Percentiles rank a stretch among this genome's conserved stretches.
These are phyloP conservation scores for Geotrichum fermentans DNA, from an alignment of 1,139 yeast genomes.

Conservation along the genomic window DNA sequence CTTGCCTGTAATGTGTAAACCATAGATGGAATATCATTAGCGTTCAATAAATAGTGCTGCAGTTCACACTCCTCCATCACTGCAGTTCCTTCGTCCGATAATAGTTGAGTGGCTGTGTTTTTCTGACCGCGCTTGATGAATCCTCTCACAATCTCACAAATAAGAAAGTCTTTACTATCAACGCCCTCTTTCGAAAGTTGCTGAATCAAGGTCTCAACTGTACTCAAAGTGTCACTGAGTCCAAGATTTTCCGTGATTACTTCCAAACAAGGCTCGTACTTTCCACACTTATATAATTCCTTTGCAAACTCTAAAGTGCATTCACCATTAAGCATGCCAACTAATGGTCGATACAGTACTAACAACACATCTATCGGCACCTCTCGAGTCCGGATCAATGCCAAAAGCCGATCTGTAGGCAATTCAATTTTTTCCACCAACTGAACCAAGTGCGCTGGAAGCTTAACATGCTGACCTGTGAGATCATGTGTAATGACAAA, in stretches of 20 bases:
- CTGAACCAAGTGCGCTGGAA: slow-evolving; percentile 9
- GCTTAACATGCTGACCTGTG: slow-evolving; percentile 7
- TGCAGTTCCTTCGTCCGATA: background rate
- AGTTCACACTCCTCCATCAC: slow-evolving; percentile 7
- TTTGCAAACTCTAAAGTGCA: slow-evolving; percentile 13
- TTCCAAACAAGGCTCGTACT: slow-evolving; percentile 8
- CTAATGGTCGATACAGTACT: slow-evolving; percentile 11
- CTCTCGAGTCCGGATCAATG: slow-evolving; percentile 7
- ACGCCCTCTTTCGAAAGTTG: background rate
- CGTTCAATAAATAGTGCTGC: background rate
- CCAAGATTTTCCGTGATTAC: slow-evolving; percentile 12
- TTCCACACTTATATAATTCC: slow-evolving; percentile 3
- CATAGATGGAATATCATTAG: background rate
- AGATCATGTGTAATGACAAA: slow-evolving; percentile 10
- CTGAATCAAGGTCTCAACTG: slow-evolving; percentile 6
- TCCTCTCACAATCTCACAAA: background rate
- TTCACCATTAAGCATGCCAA: slow-evolving; percentile 8
- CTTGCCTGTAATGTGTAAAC: background rate
- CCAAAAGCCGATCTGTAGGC: slow-evolving; percentile 16
- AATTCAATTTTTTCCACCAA: slow-evolving; percentile 3
- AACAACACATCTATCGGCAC: slow-evolving; percentile 12
- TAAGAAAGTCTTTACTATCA: slow-evolving; percentile 7
- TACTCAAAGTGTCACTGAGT: slow-evolving; percentile 6
- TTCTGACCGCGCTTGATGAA: slow-evolving; percentile 6
- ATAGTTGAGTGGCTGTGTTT: slow-evolving; percentile 14